These are phyloP conservation scores for Thielaviopsis euricoi DNA, from an alignment of 2,329 filamentous ascomycete genomes.

Conservation along the genomic window DNA sequence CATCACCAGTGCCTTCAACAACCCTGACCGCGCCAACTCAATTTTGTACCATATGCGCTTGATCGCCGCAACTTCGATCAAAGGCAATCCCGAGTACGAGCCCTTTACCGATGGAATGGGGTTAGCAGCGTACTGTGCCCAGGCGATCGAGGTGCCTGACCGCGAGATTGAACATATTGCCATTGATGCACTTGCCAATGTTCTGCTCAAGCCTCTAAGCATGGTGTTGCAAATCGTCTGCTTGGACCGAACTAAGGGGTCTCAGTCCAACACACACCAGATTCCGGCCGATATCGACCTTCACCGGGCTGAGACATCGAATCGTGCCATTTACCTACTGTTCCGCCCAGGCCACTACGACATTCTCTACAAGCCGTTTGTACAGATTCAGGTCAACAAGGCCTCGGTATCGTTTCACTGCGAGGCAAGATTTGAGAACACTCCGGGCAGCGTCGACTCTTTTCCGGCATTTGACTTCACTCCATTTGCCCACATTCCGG, in stretches of 20 bases:
- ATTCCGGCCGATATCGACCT: slow-evolving; percentile 39
- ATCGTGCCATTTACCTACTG: slow-evolving; percentile 38
- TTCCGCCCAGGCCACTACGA: slow-evolving; percentile 82
- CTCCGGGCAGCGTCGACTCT: slow-evolving; percentile 22
- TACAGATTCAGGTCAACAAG: slow-evolving; percentile 24
- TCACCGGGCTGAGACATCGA: slow-evolving; percentile 26
- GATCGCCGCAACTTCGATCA: slow-evolving; percentile 72
- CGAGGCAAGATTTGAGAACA: slow-evolving; percentile 26
- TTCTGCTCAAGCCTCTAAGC: slow-evolving; percentile 62
- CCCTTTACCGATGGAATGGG: slow-evolving; percentile 50
- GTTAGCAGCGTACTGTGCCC: slow-evolving; percentile 52
- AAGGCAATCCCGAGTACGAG: slow-evolving; percentile 53
- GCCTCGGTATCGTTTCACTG: slow-evolving; percentile 36
- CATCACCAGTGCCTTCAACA: slow-evolving; percentile 58
- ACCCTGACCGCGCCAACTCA: slow-evolving; percentile 45
- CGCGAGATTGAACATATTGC: slow-evolving; percentile 88
- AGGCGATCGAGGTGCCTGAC: slow-evolving; percentile 55
- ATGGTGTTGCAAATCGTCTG: slow-evolving; percentile 80
- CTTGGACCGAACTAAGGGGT: slow-evolving; percentile 68
- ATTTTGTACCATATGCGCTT: slow-evolving; percentile 79
- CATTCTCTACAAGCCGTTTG: slow-evolving; percentile 56
- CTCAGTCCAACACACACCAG: slow-evolving; percentile 55
- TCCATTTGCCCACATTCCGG: slow-evolving; percentile 30
- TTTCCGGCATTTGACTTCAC: slow-evolving; percentile 28
- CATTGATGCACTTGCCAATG: slow-evolving; percentile 58